Conservation (phyloP, 2,329 filamentous ascomycete genomes). For the Xylaria hypoxylon region DNA sequence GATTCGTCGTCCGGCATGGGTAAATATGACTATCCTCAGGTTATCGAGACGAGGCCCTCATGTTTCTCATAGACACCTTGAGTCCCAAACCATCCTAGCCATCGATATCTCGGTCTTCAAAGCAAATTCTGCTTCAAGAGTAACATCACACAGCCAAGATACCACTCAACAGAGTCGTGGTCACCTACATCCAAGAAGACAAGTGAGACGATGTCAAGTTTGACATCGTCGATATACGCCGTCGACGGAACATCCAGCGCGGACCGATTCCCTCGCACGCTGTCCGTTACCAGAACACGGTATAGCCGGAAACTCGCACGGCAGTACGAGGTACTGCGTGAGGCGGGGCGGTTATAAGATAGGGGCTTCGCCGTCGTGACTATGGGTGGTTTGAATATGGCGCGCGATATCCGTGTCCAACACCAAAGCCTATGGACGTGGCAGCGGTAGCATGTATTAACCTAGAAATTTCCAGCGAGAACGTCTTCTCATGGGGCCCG, state of each 20-base stretch:
- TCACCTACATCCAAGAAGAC: not conserved
- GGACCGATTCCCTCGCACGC: conserved; percentile 56
- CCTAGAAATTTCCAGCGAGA: conserved; percentile 61
- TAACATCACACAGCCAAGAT: not conserved
- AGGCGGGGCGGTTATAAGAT: too few species aligned
- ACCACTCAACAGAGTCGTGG: not conserved
- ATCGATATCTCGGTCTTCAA: not conserved
- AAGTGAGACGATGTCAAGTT: conserved; percentile 45
- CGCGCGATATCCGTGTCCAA: conserved; percentile 48
- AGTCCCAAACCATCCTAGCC: not conserved
- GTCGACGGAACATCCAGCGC: conserved; percentile 63
- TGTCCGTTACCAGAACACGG: conserved; percentile 53
- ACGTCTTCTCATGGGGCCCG: conserved; percentile 55
- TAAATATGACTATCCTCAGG: conserved; percentile 62
- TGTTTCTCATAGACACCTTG: not conserved
- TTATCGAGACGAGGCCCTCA: conserved; percentile 54
- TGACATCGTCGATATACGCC: conserved; percentile 64
- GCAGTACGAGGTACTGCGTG: not conserved
- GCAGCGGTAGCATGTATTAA: conserved; percentile 61
- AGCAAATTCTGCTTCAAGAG: not conserved
- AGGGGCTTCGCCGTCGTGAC: conserved; percentile 54
- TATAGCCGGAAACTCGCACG: not conserved
- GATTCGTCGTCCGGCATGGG: conserved; percentile 60
- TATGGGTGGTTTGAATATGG: conserved; percentile 54
- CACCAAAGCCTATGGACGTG: conserved; percentile 57